Evolutionary conservation across 306 rosid genomes (phyloP).

Genomic region (Cicer yamashitae): DNA sequence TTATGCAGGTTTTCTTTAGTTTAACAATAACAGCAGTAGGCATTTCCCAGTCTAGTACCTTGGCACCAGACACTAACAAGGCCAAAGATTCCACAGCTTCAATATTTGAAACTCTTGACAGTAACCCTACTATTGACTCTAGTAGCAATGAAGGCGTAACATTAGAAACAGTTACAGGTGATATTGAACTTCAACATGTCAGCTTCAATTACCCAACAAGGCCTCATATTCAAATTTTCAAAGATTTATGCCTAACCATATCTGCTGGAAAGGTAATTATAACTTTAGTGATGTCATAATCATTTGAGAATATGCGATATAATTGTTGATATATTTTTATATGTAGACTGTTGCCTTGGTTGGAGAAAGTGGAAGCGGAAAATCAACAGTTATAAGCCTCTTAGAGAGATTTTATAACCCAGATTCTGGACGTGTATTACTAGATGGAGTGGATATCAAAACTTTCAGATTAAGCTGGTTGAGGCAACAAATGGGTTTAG

Average conservation of each 20-base stretch:
- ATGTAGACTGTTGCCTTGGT: slow-evolving; percentile 85
- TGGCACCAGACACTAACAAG: slow-evolving; percentile 83
- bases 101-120: slow-evolving; percentile 78
- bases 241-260: slow-evolving; percentile 61
- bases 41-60: slow-evolving; percentile 68
- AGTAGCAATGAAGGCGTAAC: slow-evolving; percentile 62
- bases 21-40: slow-evolving; percentile 72
- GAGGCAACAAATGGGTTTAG: slow-evolving; percentile 89
- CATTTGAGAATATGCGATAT: slow-evolving; percentile 1
- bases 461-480: slow-evolving; percentile 70
- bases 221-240: slow-evolving; percentile 74
- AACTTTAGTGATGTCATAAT: not conserved
- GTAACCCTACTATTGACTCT: slow-evolving; percentile 72
- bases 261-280: slow-evolving; percentile 81
- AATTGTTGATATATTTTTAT: slow-evolving; percentile 7
- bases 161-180: slow-evolving; percentile 52
- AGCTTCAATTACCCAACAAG: slow-evolving; percentile 77
- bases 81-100: slow-evolving; percentile 90
- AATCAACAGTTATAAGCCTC: slow-evolving; percentile 80
- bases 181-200: slow-evolving; percentile 66
- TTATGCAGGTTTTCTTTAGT: slow-evolving; percentile 77
- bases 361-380: slow-evolving; percentile 95
- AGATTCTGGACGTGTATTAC: slow-evolving; percentile 57
- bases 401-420: slow-evolving; percentile 84
- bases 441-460: slow-evolving; percentile 66